These are phyloP conservation scores for Gaultheria prostrata DNA, from an alignment of 148 eudicot genomes.

Conservation along the genomic window DNA sequence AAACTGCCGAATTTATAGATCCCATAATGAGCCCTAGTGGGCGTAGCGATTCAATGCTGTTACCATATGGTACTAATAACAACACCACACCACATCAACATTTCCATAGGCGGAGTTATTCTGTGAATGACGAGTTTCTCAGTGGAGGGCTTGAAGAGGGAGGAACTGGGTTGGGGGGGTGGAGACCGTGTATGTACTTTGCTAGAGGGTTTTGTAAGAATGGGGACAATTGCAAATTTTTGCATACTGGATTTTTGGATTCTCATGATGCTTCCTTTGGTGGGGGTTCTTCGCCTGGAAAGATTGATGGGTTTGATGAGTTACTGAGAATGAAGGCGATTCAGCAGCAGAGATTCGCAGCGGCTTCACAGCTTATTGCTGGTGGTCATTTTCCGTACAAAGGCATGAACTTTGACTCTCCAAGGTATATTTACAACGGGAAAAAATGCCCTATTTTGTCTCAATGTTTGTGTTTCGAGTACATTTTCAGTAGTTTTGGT, in stretches of 20 bases:
- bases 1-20: conserved; percentile 39
- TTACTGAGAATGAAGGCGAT: conserved; percentile 56
- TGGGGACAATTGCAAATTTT: conserved; percentile 58
- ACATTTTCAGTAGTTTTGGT: background rate
- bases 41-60: conserved; percentile 40
- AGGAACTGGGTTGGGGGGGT: conserved; percentile 42
- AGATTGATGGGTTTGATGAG: conserved; percentile 54
- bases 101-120: conserved; percentile 60
- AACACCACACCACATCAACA: conserved; percentile 11
- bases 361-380: conserved; percentile 54
- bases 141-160: conserved; percentile 42
- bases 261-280: conserved; percentile 23
- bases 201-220: conserved; percentile 75
- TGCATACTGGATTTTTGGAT: conserved; percentile 40
- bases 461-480: background rate
- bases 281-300: conserved; percentile 41
- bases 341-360: conserved; percentile 57
- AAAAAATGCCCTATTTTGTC: background rate
- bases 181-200: conserved; percentile 68
- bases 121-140: conserved; percentile 59
- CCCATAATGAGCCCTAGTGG: conserved; percentile 47
- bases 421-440: conserved; percentile 35
- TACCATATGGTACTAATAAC: conserved; percentile 20
- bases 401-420: conserved; percentile 53
- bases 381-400: conserved; percentile 41